phyloP scores from a whole-genome alignment of 2,329 filamentous ascomycete species.

The Aspergillus niger region DNA sequence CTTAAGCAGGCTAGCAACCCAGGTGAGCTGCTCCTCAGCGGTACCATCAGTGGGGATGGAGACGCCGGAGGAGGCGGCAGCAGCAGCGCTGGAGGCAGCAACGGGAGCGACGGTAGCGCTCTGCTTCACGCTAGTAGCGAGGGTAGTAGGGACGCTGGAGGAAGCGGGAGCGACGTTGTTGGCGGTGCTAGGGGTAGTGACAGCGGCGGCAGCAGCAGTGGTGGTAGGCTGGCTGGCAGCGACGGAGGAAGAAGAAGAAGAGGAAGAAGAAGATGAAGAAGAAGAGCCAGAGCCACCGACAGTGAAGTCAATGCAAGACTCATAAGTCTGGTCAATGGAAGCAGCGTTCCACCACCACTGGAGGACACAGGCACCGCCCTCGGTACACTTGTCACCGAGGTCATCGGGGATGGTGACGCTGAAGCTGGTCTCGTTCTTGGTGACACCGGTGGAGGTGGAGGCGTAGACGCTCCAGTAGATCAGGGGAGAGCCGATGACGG shows the following conservation, averaged over 20 bases:
- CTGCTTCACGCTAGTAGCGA: constrained; percentile 16
- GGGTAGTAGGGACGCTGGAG: constrained; percentile 14
- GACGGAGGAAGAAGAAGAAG: constrained; percentile 17
- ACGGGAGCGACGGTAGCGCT: constrained; percentile 15
- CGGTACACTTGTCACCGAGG: constrained; percentile 29
- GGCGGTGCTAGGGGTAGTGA: constrained; percentile 14
- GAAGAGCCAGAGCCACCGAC: constrained; percentile 25
- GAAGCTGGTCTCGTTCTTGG: constrained; percentile 32
- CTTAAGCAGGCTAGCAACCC: constrained; percentile 20
- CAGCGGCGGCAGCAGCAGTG: constrained; percentile 13
- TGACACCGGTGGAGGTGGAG: constrained; percentile 31
- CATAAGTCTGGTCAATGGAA: constrained; percentile 39
- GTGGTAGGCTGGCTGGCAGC: constrained; percentile 7
- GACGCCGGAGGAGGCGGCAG: neutral
- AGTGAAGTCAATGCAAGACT: constrained; percentile 40
- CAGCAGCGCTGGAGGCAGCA: constrained; percentile 5
- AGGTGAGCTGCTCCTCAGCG: constrained; percentile 24
- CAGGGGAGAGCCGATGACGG: constrained; percentile 40
- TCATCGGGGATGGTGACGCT: constrained; percentile 35
- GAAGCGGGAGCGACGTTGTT: constrained; percentile 15
- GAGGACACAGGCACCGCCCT: constrained; percentile 35
- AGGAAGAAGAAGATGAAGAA: constrained; percentile 19
- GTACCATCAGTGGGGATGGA: constrained; percentile 23
- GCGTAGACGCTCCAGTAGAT: constrained; percentile 36
- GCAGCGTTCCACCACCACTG: constrained; percentile 41